Evolutionary conservation across 202 grass and related monocot species (phyloP).

Genomic region (Panicum virgatum): DNA sequence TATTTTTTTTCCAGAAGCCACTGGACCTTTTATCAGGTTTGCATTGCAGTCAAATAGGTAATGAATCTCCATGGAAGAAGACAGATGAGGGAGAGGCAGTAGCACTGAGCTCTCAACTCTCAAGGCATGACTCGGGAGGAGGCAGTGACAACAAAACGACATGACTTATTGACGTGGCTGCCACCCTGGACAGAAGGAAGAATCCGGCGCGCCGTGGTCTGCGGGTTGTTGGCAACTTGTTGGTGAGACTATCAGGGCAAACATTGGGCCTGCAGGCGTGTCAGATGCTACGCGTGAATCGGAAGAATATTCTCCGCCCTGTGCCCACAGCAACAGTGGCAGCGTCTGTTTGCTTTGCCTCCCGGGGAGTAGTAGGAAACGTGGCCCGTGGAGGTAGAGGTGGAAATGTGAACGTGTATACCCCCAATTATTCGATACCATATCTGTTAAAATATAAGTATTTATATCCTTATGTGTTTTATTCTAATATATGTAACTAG

Average conservation of each 20-base stretch:
- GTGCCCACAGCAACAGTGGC: background rate
- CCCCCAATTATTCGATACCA: no score
- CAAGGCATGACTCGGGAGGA: background rate
- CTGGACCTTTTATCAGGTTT: background rate
- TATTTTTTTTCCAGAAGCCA: background rate
- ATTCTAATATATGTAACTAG: no score
- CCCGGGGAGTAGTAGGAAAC: background rate
- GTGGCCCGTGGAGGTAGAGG: background rate
- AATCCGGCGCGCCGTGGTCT: slow-evolving; percentile 8
- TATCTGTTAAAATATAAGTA: no score
- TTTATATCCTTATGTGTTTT: no score
- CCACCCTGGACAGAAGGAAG: background rate
- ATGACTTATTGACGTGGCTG: slow-evolving; percentile 5
- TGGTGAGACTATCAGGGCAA: slow-evolving; percentile 15
- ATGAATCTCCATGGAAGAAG: background rate
- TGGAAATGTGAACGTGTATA: no score
- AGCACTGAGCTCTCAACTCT: background rate
- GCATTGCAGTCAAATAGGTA: background rate
- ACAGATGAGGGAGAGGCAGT: background rate
- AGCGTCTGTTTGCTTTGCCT: background rate
- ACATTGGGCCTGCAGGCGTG: background rate
- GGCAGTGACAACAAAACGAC: slow-evolving; percentile 1
- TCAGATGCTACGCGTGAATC: background rate
- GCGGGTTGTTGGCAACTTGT: slow-evolving; percentile 13
- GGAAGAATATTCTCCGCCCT: slow-evolving; percentile 12